A percentile compares a stretch with the other conserved stretches of the same genome.
These are phyloP conservation scores for Phialophora expanda DNA, from an alignment of 2,329 filamentous ascomycete genomes.

Conservation along the genomic window DNA sequence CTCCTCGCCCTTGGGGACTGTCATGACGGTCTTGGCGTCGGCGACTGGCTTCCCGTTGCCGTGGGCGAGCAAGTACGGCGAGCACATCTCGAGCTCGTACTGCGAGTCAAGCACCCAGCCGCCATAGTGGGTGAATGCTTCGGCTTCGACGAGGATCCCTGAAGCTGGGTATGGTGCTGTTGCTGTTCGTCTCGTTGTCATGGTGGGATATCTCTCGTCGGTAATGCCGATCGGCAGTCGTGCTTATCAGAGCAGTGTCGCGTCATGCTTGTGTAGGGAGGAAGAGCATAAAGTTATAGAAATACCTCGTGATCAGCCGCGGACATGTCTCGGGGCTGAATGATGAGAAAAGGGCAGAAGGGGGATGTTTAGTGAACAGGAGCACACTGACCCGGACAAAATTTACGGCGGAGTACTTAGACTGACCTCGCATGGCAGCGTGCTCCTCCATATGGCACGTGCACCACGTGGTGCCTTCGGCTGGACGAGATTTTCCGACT, in stretches of 20 bases:
- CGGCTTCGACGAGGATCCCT: slow-evolving; percentile 21
- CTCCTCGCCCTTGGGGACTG: not conserved
- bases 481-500: not conserved
- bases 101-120: slow-evolving; percentile 22
- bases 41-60: slow-evolving; percentile 19
- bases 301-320: slow-evolving; percentile 4
- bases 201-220: not conserved
- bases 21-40: slow-evolving; percentile 14
- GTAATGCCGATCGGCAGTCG: not conserved
- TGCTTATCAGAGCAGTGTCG: not conserved
- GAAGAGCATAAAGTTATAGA: not conserved
- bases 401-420: not conserved
- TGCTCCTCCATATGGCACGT: not conserved
- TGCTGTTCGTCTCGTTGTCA: not conserved
- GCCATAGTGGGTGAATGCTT: slow-evolving; percentile 18
- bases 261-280: not conserved
- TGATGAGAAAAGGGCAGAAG: not conserved
- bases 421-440: not conserved
- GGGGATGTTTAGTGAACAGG: slow-evolving; percentile 11
- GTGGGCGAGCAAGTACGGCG: slow-evolving; percentile 21
- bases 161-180: not conserved
- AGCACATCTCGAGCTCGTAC: slow-evolving; percentile 24
- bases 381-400: not conserved
- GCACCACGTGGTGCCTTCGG: not conserved
- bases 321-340: not conserved